Percentiles rank a stretch among this genome's conserved stretches.
Conservation (phyloP, 2,329 filamentous ascomycete species). For the Exophiala dermatitidis region DNA sequence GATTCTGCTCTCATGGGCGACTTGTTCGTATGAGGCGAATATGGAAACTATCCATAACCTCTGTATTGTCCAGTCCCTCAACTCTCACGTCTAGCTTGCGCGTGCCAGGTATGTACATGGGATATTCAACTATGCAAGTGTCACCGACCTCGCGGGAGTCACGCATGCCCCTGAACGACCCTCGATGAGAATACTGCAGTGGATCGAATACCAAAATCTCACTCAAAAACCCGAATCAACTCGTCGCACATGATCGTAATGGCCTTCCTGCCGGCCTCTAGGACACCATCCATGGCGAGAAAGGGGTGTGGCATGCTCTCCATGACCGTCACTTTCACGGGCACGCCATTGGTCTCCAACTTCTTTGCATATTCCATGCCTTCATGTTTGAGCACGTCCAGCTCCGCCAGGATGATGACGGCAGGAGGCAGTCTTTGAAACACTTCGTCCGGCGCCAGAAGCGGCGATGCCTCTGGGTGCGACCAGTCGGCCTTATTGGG, state of each 20-base stretch:
- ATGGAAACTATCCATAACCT: neutral
- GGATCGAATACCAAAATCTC: neutral
- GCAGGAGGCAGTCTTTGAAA: conserved; percentile 48
- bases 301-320: conserved; percentile 53
- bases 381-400: conserved; percentile 52
- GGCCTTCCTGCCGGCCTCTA: conserved; percentile 46
- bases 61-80: neutral
- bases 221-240: conserved; percentile 12
- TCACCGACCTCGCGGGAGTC: neutral
- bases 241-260: conserved; percentile 42
- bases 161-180: neutral
- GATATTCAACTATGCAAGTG: neutral
- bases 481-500: conserved; percentile 42
- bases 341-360: conserved; percentile 42
- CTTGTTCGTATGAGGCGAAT: neutral
- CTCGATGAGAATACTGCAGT: too few species aligned
- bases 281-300: conserved; percentile 50
- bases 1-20: too few species aligned
- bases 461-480: conserved; percentile 49
- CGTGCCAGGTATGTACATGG: too few species aligned
- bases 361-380: conserved; percentile 47
- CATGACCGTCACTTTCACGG: conserved; percentile 46
- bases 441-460: conserved; percentile 44
- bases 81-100: too few species aligned
- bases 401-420: conserved; percentile 47